phyloP scores from a whole-genome alignment of 441 rosid genomes.

The Croton setiger region DNA sequence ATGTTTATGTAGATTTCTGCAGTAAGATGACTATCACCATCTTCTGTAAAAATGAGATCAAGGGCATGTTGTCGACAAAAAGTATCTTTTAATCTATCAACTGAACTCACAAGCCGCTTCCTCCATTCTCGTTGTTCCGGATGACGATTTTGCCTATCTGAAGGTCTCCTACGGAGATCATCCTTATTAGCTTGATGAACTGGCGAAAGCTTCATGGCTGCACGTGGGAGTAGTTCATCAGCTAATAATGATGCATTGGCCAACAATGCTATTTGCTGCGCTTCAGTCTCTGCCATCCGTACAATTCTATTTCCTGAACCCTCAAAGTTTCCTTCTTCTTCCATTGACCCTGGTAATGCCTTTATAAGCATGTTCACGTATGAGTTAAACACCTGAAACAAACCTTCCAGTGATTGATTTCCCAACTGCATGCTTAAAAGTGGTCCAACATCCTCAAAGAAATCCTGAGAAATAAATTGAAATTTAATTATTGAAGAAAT shows the following conservation, averaged over 20 bases:
- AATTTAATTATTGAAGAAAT: not conserved
- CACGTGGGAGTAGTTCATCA: constrained; percentile 97
- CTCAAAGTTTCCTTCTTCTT: constrained; percentile 87
- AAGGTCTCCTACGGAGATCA: constrained; percentile 63
- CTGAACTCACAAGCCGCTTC: constrained; percentile 74
- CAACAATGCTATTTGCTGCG: constrained; percentile 90
- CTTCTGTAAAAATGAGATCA: constrained; percentile 96
- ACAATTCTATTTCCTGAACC: constrained; percentile 84
- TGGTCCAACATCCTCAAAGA: constrained; percentile 98
- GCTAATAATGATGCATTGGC: constrained; percentile 98
- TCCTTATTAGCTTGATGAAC: constrained; percentile 55
- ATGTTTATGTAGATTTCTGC: constrained; percentile 92
- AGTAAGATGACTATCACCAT: constrained; percentile 84
- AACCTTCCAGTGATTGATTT: constrained; percentile 87
- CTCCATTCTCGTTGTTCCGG: constrained; percentile 99
- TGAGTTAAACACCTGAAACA: constrained; percentile 94
- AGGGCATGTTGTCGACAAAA: constrained; percentile 97
- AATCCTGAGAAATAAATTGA: constrained; percentile 51
- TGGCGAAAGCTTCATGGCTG: constrained; percentile 93
- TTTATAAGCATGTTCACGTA: constrained; percentile 80
- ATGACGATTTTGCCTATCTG: constrained; percentile 91
- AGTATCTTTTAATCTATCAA: constrained; percentile 84
- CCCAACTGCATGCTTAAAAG: constrained; percentile 97
- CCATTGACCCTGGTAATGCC: constrained; percentile 95
- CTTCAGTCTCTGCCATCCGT: constrained; percentile 90